phyloP scores from a whole-genome alignment of 495 filamentous ascomycete species.

The Amniculicola lignicola region DNA sequence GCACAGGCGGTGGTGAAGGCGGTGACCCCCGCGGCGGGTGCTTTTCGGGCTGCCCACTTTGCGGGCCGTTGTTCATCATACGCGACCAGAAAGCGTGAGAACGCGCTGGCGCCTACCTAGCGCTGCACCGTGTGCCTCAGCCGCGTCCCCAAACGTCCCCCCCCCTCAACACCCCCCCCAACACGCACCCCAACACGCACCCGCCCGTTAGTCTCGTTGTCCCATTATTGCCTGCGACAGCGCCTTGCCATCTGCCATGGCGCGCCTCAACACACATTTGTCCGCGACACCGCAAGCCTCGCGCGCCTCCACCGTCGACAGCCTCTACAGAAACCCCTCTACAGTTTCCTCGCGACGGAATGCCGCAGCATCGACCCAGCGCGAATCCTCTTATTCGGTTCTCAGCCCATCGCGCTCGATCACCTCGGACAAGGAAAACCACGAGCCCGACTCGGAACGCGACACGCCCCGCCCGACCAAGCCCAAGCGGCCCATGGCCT shows the following conservation, averaged over 20 bases:
- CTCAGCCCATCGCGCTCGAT: constrained; percentile 45
- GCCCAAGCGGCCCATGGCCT: constrained; percentile 6
- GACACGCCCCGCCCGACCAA: constrained; percentile 20
- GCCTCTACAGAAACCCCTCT: constrained; percentile 29
- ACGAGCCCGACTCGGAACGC: constrained; percentile 17
- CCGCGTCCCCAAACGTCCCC: neutral
- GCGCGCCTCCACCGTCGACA: constrained; percentile 21
- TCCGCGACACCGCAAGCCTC: constrained; percentile 17
- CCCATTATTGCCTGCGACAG: neutral
- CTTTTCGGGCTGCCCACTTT: too few relatives aligned
- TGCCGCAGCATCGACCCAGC: neutral
- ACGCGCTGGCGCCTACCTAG: too few relatives aligned
- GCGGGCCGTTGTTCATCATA: too few relatives aligned
- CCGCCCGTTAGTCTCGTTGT: neutral
- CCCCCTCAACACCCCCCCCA: neutral
- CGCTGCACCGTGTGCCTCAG: too few relatives aligned
- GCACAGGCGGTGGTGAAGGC: neutral
- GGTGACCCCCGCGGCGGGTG: neutral
- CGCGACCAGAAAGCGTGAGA: neutral
- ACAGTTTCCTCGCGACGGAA: constrained; percentile 8
- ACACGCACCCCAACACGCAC: neutral
- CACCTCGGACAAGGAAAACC: constrained; percentile 63
- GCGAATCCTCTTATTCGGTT: constrained; percentile 33
- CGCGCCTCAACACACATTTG: constrained; percentile 28
- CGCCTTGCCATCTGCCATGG: constrained; percentile 18